phyloP scores from a whole-genome alignment of 257 asterid genomes.

The Solanum clarkiae region DNA sequence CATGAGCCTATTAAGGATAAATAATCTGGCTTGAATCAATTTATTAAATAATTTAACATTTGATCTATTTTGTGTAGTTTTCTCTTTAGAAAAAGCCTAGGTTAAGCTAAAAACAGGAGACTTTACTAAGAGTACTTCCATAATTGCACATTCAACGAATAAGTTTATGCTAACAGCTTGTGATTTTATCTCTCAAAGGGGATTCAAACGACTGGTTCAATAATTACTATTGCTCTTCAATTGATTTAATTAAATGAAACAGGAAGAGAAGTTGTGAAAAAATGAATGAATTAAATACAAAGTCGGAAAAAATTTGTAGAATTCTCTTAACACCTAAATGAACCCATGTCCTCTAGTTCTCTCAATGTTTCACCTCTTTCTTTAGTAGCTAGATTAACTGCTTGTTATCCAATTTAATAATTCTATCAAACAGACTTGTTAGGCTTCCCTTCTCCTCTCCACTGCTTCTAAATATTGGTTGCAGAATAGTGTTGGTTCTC shows the following conservation, averaged over 20 bases:
- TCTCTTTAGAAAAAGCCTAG: too few relatives aligned
- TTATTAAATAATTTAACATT: too few relatives aligned
- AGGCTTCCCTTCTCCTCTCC: neutral
- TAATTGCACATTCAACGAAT: neutral
- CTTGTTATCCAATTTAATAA: neutral
- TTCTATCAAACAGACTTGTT: neutral
- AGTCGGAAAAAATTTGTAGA: neutral
- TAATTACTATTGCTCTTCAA: neutral
- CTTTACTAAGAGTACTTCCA: neutral
- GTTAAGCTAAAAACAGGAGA: too few relatives aligned
- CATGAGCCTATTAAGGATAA: too few relatives aligned
- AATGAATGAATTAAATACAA: neutral
- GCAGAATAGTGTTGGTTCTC: neutral
- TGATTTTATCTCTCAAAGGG: neutral
- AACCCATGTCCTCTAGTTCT: neutral
- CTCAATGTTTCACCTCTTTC: neutral
- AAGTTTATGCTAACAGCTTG: neutral
- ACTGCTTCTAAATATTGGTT: neutral
- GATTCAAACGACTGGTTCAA: neutral
- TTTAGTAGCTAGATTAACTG: neutral
- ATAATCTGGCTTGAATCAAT: too few relatives aligned
- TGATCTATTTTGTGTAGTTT: too few relatives aligned
- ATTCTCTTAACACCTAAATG: neutral
- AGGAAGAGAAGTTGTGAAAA: neutral
- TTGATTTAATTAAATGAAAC: neutral